phyloP scores from a whole-genome alignment of 2,329 filamentous ascomycete genomes.

The Xylaria sp. region DNA sequence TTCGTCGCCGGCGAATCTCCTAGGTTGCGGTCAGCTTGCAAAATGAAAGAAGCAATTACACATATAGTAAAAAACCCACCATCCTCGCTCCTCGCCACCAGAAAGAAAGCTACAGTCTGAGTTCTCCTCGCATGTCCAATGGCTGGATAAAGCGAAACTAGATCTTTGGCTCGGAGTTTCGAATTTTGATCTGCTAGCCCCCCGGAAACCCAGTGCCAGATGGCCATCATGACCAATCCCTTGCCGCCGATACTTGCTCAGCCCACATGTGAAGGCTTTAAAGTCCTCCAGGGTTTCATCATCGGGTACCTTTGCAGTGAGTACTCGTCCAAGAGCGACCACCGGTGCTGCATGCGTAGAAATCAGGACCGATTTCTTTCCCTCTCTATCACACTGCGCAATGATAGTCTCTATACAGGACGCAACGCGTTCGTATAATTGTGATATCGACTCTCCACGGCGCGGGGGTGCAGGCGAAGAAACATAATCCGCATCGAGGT shows the following conservation, averaged over 20 bases:
- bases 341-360: constrained; percentile 91
- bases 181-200: constrained; percentile 39
- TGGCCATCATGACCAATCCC: constrained; percentile 27
- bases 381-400: constrained; percentile 74
- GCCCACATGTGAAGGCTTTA: constrained; percentile 81
- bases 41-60: constrained; percentile 26
- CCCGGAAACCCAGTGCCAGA: constrained; percentile 49
- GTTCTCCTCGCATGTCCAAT: constrained; percentile 83
- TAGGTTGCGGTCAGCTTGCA: constrained; percentile 40
- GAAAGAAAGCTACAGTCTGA: constrained; percentile 87
- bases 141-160: constrained; percentile 72
- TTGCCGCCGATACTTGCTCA: constrained; percentile 70
- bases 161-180: constrained; percentile 56
- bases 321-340: constrained; percentile 83
- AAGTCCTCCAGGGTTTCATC: constrained; percentile 82
- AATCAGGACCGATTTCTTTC: constrained; percentile 77
- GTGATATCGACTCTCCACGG: constrained; percentile 80
- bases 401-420: constrained; percentile 77
- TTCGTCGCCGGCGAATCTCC: constrained; percentile 56
- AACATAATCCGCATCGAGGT: constrained; percentile 66
- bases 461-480: constrained; percentile 74
- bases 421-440: constrained; percentile 84
- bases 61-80: constrained; percentile 65
- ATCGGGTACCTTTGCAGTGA: constrained; percentile 82
- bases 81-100: constrained; percentile 86